Evolutionary conservation across 495 filamentous ascomycete genomes (phyloP), one percentile per base, ranked within the genome.

Genomic region (Penicillium daleae): DNA sequence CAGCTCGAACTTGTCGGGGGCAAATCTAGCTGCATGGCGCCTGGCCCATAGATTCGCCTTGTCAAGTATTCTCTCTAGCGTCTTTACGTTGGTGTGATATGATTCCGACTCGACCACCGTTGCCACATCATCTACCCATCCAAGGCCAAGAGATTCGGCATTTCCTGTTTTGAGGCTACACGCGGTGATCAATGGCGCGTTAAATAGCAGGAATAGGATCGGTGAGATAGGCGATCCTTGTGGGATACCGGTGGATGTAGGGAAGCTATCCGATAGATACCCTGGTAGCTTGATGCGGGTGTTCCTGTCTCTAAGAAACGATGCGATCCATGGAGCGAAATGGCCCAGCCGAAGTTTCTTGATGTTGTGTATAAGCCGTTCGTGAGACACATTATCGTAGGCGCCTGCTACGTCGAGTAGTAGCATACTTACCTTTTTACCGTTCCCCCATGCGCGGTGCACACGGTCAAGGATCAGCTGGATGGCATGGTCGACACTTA

Each of bases 71-170:
- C 10, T 31, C 10, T 66, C 6, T 3, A 71, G 61, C 15, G 46
- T 42, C 2, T 49, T 4, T 10, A 59, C 21, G n/a, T 46, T 69
- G 39, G n/a, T 4, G n/a, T 52, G 3, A 24, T 69, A 57, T 3
- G 21, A 44, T 8, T 51, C 17, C 3, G 42, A 59, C 0, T 48
- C 53, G 1, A 27, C 61, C 4, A 72, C 19, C 5, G 63, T 56
- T 15, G 37, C 21, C 0, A 61, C 55, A 35, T 74, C 59, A 33
- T 74, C 66, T 0, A 72, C 59, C 62, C 57, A 71, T 0, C 62
- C 56, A 42, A 22, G 56, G 5, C 40, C 44, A 10, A 21, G 24
- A 1, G 53, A 32, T 22, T 5, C 1, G 29, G 7, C 10, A 29
- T 10, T 33, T 3, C 19, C 15, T 19, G 19, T 44, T 19, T 8